A percentile compares a stretch with the other conserved stretches of the same genome.
Conservation (phyloP, 2,329 filamentous ascomycete genomes). For the Fusarium protoensiforme region DNA sequence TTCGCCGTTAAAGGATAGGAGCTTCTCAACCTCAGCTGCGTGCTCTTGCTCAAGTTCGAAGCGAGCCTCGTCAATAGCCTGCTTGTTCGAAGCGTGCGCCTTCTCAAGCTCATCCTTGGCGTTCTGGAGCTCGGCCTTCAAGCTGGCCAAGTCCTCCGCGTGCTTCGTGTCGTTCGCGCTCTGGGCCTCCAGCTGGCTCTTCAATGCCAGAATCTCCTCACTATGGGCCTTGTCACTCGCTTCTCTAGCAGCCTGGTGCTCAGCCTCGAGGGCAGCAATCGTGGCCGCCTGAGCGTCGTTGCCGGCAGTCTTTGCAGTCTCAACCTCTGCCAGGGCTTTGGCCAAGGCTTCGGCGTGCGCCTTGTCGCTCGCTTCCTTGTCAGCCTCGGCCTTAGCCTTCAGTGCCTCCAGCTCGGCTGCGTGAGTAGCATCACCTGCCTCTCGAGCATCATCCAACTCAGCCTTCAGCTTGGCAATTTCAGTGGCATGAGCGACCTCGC, state of each 20-base stretch:
- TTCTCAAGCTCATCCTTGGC: conserved; percentile 56
- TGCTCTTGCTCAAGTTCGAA: conserved; percentile 58
- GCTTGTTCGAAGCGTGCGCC: conserved; percentile 54
- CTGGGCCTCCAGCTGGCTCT: conserved; percentile 56
- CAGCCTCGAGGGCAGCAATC: conserved; percentile 47
- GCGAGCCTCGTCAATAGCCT: conserved; percentile 58
- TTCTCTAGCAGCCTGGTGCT: conserved; percentile 46
- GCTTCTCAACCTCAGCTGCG: conserved; percentile 60
- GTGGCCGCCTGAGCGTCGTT: conserved; percentile 45
- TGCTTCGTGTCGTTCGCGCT: conserved; percentile 51
- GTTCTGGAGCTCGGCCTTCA: conserved; percentile 43
- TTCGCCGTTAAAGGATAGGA: conserved; percentile 56
- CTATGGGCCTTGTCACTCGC: conserved; percentile 46
- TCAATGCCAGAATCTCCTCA: conserved; percentile 53
- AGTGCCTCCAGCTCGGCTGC: conserved; percentile 52
- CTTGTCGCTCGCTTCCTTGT: conserved; percentile 53
- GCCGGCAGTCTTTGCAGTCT: conserved; percentile 44
- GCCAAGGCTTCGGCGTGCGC: conserved; percentile 46
- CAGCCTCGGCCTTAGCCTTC: conserved; percentile 56
- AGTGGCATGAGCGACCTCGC: conserved; percentile 42
- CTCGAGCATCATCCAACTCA: conserved; percentile 47
- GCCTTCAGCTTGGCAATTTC: conserved; percentile 44
- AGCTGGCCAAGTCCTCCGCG: conserved; percentile 47
- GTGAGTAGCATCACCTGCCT: conserved; percentile 43
- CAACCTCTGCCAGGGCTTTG: conserved; percentile 46